Evolutionary conservation across 140 eudicot genomes (phyloP).

Genomic region (Flaveria floridana): DNA sequence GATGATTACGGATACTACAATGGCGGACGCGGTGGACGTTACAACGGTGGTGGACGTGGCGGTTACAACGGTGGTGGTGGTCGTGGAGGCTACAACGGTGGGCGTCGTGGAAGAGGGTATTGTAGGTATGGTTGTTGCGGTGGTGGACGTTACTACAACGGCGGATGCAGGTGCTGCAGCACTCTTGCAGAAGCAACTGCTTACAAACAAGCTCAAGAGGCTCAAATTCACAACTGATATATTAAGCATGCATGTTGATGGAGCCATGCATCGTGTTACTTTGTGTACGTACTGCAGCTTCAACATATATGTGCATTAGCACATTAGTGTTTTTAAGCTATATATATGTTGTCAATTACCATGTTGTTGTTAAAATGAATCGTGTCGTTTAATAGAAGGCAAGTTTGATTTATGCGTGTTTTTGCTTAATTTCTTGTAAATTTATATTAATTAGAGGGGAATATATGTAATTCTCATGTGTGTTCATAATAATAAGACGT

Average conservation of each 20-base stretch:
- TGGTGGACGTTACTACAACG: background rate
- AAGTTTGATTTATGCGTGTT: background rate
- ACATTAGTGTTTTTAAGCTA: background rate
- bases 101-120: constrained; percentile 13
- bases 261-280: constrained; percentile 2
- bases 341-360: background rate
- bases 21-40: constrained; percentile 27
- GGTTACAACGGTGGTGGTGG: constrained; percentile 7
- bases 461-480: too few species aligned
- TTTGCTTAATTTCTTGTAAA: background rate
- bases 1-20: constrained; percentile 25
- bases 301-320: background rate
- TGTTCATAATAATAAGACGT: too few species aligned
- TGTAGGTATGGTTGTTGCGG: constrained; percentile 23
- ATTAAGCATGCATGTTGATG: background rate
- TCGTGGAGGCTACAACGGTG: constrained; percentile 12
- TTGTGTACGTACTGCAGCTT: background rate
- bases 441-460: too few species aligned
- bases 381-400: background rate
- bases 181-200: constrained; percentile 36
- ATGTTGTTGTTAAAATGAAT: background rate
- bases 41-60: constrained; percentile 4
- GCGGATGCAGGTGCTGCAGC: constrained; percentile 35
- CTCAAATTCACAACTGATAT: constrained; percentile 35
- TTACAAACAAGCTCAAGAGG: constrained; percentile 33